Percentiles rank a stretch among this genome's conserved stretches.
phyloP scores from a whole-genome alignment of 108 stramenopile genomes.

The Cyclotella choctawhatcheeana region DNA sequence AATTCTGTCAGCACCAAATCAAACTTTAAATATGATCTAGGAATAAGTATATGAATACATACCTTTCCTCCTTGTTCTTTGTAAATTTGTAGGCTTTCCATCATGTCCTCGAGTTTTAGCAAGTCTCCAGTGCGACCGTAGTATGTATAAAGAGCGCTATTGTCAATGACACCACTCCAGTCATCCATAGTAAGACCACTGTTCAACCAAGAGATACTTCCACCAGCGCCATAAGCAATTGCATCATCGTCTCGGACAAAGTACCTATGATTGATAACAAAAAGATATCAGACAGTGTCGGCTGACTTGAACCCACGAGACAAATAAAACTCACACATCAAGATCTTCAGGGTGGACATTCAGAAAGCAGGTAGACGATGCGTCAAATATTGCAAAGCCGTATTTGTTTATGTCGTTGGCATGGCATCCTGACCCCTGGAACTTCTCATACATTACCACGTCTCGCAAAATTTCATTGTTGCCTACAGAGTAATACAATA shows the following conservation, averaged over 20 bases:
- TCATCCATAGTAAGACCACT: slow-evolving; percentile 10
- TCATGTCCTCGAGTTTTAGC: neutral
- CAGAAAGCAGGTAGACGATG: slow-evolving; percentile 1
- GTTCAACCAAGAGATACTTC: neutral
- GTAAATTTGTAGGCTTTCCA: slow-evolving; percentile 5
- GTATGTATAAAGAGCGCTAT: neutral
- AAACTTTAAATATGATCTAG: too few species aligned
- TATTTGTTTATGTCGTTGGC: slow-evolving; percentile 5
- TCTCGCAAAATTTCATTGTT: slow-evolving; percentile 15
- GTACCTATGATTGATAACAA: too few species aligned
- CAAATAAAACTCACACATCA: too few species aligned
- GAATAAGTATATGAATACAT: too few species aligned
- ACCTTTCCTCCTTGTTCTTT: neutral
- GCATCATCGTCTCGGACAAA: neutral
- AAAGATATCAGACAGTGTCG: too few species aligned
- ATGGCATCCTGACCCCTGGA: slow-evolving; percentile 14
- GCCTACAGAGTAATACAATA: slow-evolving; percentile 17
- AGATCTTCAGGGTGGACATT: slow-evolving; percentile 21
- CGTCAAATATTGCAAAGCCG: slow-evolving; percentile 14
- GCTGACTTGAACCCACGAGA: too few species aligned
- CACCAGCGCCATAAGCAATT: neutral
- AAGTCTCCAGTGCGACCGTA: slow-evolving; percentile 3
- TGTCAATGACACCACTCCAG: neutral
- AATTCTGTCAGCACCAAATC: too few species aligned
- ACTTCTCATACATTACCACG: slow-evolving; percentile 18